Percentiles rank a stretch among this genome's conserved stretches.
phyloP scores from a whole-genome alignment of 495 filamentous ascomycete genomes.

The Aspergillus incahuasiensis region DNA sequence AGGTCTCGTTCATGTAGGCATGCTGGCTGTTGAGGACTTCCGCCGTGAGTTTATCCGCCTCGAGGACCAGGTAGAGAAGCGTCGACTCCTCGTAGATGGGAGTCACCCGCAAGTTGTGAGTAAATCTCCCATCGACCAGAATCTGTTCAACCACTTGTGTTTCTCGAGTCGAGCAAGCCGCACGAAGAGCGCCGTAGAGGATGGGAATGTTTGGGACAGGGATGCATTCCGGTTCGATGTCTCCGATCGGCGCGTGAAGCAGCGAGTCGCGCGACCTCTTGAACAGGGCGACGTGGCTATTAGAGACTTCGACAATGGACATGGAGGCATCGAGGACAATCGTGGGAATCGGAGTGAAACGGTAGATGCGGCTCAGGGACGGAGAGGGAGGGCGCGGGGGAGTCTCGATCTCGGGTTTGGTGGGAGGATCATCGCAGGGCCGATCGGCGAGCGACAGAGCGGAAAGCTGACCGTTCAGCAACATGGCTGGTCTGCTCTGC shows the following conservation, averaged over 20 bases:
- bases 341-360: constrained; percentile 45
- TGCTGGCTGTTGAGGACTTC: constrained; percentile 32
- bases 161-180: constrained; percentile 30
- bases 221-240: constrained; percentile 28
- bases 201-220: constrained; percentile 34
- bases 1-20: constrained; percentile 51
- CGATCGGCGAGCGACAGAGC: neutral
- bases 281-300: constrained; percentile 42
- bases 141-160: constrained; percentile 30
- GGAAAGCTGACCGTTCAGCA: neutral
- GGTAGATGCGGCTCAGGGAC: constrained; percentile 35
- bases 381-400: neutral
- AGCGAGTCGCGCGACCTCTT: constrained; percentile 33
- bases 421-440: neutral
- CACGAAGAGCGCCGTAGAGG: constrained; percentile 40
- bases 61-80: constrained; percentile 46
- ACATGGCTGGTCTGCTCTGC: neutral
- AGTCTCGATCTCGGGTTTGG: neutral
- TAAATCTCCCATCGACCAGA: constrained; percentile 16
- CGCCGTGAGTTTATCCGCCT: constrained; percentile 36
- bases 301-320: constrained; percentile 44
- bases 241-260: constrained; percentile 40
- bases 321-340: constrained; percentile 46
- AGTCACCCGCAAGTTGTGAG: constrained; percentile 43
- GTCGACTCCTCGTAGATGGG: constrained; percentile 46